Conservation (phyloP, 768 basidiomycete species). For the Gelatoporia subvermispora region DNA sequence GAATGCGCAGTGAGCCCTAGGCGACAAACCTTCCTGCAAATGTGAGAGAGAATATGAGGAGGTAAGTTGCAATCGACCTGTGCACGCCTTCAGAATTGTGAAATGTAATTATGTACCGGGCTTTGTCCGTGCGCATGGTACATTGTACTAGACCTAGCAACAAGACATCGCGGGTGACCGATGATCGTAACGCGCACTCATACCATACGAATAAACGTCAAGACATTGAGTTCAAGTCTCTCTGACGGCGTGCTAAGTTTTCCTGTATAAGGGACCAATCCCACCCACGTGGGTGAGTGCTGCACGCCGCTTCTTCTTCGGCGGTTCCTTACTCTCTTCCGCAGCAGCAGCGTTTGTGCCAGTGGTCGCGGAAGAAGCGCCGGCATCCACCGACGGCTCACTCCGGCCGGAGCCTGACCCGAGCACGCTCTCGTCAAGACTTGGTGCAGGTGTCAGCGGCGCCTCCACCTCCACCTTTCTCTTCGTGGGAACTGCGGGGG, state of each 20-base stretch:
- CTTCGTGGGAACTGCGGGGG: slow-evolving; percentile 21
- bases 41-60: too few species aligned
- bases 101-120: background rate
- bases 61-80: too few species aligned
- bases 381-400: slow-evolving; percentile 16
- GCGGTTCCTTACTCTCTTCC: slow-evolving; percentile 43
- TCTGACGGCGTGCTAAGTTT: background rate
- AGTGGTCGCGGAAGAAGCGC: too few species aligned
- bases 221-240: background rate
- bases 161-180: background rate
- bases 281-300: slow-evolving; percentile 69
- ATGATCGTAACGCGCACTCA: background rate
- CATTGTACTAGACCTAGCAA: background rate
- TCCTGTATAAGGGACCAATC: slow-evolving; percentile 15
- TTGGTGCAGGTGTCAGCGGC: slow-evolving; percentile 30
- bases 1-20: too few species aligned
- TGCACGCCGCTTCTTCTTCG: slow-evolving; percentile 84
- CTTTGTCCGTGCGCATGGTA: background rate
- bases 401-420: background rate
- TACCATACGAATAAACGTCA: background rate
- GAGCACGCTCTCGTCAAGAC: slow-evolving; percentile 20
- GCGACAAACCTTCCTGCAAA: too few species aligned
- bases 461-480: slow-evolving; percentile 25
- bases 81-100: too few species aligned
- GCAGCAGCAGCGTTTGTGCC: slow-evolving; percentile 5